phyloP scores from a whole-genome alignment of 2,329 filamentous ascomycete species.

The Sclerotiophoma versabilis region DNA sequence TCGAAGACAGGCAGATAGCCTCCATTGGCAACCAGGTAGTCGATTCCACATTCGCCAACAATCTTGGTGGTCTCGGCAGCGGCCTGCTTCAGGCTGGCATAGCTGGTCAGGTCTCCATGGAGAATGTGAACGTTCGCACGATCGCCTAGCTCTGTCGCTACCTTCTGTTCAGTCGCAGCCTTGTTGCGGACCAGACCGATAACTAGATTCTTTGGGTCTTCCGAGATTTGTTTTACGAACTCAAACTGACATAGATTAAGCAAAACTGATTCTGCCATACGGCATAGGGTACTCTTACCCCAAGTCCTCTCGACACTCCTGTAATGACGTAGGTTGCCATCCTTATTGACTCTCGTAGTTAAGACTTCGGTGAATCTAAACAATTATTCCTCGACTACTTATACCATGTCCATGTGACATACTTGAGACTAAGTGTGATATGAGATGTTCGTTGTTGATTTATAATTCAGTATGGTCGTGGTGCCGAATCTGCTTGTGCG shows the following conservation, averaged over 20 bases:
- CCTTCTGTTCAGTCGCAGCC: conserved; percentile 52
- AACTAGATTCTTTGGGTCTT: conserved; percentile 42
- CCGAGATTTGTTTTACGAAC: conserved; percentile 58
- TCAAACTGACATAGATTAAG: conserved; percentile 52
- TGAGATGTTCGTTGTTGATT: too few species aligned
- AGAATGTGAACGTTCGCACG: conserved; percentile 33
- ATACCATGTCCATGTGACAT: too few species aligned
- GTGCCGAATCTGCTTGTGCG: too few species aligned
- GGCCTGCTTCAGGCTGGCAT: conserved; percentile 29
- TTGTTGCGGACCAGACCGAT: conserved; percentile 49
- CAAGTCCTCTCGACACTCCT: conserved; percentile 38
- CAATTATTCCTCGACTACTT: too few species aligned
- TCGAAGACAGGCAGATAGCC: conserved; percentile 46
- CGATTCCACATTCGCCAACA: conserved; percentile 45
- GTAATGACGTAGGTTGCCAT: conserved; percentile 41
- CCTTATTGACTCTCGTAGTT: neutral
- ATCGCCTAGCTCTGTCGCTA: conserved; percentile 50
- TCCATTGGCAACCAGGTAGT: conserved; percentile 63
- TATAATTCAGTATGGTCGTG: too few species aligned
- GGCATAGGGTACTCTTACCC: conserved; percentile 27
- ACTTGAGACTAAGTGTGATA: too few species aligned
- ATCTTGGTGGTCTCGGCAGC: conserved; percentile 28
- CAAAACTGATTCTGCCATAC: too few species aligned
- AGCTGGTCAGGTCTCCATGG: conserved; percentile 31
- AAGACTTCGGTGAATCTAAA: neutral